Evolutionary conservation across 2,329 filamentous ascomycete species (phyloP), one percentile per base, ranked within the genome.

Genomic region (Coniochaeta ligniaria): DNA sequence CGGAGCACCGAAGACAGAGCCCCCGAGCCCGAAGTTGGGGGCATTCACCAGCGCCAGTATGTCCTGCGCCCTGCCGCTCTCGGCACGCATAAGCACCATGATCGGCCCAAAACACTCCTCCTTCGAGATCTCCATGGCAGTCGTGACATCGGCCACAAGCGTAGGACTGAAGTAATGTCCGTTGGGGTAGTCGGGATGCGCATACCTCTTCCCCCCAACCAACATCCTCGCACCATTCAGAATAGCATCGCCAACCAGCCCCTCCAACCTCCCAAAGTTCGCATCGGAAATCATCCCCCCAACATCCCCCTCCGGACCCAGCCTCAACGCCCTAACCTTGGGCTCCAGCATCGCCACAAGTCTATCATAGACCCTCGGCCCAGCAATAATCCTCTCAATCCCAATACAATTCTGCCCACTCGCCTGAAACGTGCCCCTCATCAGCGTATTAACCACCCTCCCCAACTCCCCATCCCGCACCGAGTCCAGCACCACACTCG

Each of bases 401-500:
- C 95, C 95, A 70, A 99, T 94, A 75, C 95, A 99, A 77, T 99
- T 99, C 74, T 99, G 95, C 1, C 95, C 95, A 17, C 92, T 89
- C 58, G 92, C 92, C 75, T 99, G 95, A 76, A 98, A 99, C 11
- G 91, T 92, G 59, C 94, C 95, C 59, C 95, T 87, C 77, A 99
- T 88, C 63, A 98, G 84, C 64, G 96, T 89, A 63, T 92, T 90
- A 43, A 85, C 83, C 57, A 98, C 87, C 47, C 89, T 85, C 5
- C 84, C 76, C 62, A 98, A 80, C 68, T 92, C 83, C 61, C 72
- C 69, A 38, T 76, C 71, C 56, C 74, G 74, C 3, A 88, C 82
- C 47, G 95, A 92, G 73, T 97, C 92, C 45, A 98, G 86, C 24
- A 99, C 77, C 62, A 99, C 87, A 35, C 91, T 91, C 7, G 95